Base-by-base conservation (phyloP, 2,329 filamentous ascomycete species). In the Didymella segeticola region DNA sequence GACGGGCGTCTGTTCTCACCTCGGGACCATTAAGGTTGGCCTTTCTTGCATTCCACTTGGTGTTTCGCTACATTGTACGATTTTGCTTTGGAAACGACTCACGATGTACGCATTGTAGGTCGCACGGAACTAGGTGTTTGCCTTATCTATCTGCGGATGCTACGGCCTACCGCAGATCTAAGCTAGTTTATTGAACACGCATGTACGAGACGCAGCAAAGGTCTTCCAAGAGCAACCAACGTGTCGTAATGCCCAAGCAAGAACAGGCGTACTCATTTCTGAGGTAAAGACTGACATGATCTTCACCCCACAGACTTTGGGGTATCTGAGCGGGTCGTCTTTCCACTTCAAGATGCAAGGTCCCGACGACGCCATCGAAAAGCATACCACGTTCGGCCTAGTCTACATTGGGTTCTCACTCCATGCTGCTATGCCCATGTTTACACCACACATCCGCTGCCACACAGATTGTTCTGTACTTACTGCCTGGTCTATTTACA, bases 11-110 rank as follows among this genome's bases (percentile, higher is more conserved):
- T 42, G 15, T 23, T 48, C 15, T 14, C 20, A 17, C 23, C 26
- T 38, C 5, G 7, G 38, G 22, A 30, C 30, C 17, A 17, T 36
- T 10, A 17, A 39, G 27, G 14, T 45, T 22, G 37, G 50, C 15
- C 37, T 36, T 22, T 43, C 23, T 43, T 47, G 50, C 50, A 53
- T 53, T n/a, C 20, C 26, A 38, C 20, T 19, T 22, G 27, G 41
- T 52, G 48, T 52, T 39, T 26, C 14, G 17, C 15, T 10, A 31
- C 38, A 22, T 38, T 46, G 36, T 52, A 52, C 42, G 27, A 43
- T 48, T 19, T 38, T 29, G 37, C 19, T 14, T 15, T 15, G 27
- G 15, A 20, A 5, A 43, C n/a, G 47, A 36, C 14, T 2, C 19
- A 14, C 36, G 36, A 20, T 25, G 41, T 43, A 43, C 27, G 19